phyloP scores from a whole-genome alignment of 768 basidiomycete genomes.

The Wakefieldia striispora region DNA sequence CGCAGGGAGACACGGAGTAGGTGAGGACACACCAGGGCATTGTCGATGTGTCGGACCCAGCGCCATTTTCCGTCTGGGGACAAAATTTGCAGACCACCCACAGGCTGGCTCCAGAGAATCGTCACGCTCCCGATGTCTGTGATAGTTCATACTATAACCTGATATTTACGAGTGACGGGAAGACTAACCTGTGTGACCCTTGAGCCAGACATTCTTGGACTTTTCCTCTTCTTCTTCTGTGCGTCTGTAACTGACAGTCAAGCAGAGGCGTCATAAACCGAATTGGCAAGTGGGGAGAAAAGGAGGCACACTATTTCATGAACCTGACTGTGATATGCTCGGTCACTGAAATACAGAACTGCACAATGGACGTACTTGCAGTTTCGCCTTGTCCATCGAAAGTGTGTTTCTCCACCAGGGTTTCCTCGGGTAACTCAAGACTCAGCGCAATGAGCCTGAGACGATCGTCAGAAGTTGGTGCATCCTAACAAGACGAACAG shows the following conservation, averaged over 20 bases:
- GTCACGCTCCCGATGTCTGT: slow-evolving; percentile 55
- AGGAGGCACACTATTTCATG: slow-evolving; percentile 58
- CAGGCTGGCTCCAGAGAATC: slow-evolving; percentile 59
- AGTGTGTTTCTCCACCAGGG: slow-evolving; percentile 45
- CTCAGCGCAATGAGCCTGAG: slow-evolving; percentile 47
- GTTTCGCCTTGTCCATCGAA: slow-evolving; percentile 40
- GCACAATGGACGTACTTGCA: slow-evolving; percentile 27
- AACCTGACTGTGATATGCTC: slow-evolving; percentile 43
- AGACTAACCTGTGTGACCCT: slow-evolving; percentile 51
- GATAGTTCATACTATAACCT: slow-evolving; percentile 36
- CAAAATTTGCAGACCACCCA: slow-evolving; percentile 56
- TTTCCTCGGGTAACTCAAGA: slow-evolving; percentile 53
- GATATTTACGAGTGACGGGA: not conserved
- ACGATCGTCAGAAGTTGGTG: not conserved
- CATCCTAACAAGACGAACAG: not conserved
- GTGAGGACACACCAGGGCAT: slow-evolving; percentile 43
- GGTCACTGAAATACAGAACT: not conserved
- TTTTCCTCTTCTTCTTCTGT: slow-evolving; percentile 46
- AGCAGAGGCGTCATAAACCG: too few species aligned
- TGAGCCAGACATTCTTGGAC: slow-evolving; percentile 56
- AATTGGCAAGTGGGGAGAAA: not conserved
- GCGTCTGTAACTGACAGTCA: slow-evolving; percentile 43
- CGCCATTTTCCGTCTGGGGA: slow-evolving; percentile 51
- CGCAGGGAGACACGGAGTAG: not conserved
- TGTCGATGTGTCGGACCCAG: slow-evolving; percentile 57